phyloP scores from a whole-genome alignment of 257 asterid species.

The Henckelia pumila region DNA sequence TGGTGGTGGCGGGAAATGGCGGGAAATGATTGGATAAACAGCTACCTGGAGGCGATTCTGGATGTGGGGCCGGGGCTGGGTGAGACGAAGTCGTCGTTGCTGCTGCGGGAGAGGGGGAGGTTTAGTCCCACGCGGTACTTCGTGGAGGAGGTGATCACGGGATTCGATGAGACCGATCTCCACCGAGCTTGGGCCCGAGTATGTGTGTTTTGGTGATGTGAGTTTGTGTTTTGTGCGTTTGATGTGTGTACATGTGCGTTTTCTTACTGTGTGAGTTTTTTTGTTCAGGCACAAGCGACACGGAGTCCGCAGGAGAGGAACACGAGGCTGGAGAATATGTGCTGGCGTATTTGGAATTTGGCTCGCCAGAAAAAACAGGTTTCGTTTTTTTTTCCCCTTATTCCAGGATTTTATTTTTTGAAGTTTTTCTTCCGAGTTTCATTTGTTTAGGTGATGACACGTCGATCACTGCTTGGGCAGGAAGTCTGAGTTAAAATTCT shows the following conservation, averaged over 20 bases:
- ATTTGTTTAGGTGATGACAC: not conserved
- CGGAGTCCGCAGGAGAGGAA: conserved; percentile 35
- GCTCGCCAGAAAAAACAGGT: conserved; percentile 41
- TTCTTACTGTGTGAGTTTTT: not conserved
- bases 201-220: not conserved
- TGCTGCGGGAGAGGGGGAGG: conserved; percentile 29
- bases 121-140: conserved; percentile 37
- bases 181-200: conserved; percentile 33
- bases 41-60: conserved; percentile 31
- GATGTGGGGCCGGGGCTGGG: conserved; percentile 27
- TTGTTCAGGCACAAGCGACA: conserved; percentile 30
- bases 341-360: conserved; percentile 42
- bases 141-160: conserved; percentile 30
- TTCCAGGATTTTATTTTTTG: not conserved
- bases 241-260: not conserved
- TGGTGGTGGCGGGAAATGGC: conserved; percentile 21
- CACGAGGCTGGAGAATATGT: conserved; percentile 38
- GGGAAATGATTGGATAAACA: conserved; percentile 37
- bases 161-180: conserved; percentile 36
- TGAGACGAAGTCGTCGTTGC: conserved; percentile 9
- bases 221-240: not conserved
- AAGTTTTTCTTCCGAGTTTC: not conserved
- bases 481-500: not conserved
- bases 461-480: not conserved
- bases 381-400: not conserved